Conservation (phyloP, 2,329 filamentous ascomycete genomes). For the Talaromyces sp. region DNA sequence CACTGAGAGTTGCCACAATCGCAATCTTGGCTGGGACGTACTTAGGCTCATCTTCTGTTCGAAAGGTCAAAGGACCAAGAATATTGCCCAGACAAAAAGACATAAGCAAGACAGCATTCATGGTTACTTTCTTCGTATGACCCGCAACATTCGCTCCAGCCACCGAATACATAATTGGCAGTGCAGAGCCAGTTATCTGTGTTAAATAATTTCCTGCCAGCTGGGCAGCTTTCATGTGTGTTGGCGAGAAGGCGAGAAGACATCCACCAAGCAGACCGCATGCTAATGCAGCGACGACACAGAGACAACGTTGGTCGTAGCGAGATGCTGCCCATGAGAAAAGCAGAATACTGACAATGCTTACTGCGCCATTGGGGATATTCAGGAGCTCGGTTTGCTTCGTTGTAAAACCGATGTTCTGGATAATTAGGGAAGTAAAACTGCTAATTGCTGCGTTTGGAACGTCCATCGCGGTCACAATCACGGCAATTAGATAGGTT, state of each 20-base stretch:
- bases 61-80: conserved; percentile 50
- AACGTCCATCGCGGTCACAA: conserved; percentile 39
- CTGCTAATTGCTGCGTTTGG: conserved; percentile 48
- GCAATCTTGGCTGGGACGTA: conserved; percentile 45
- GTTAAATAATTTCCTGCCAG: conserved; percentile 48
- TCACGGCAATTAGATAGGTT: conserved; percentile 44
- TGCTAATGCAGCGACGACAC: conserved; percentile 42
- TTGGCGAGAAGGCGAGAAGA: conserved; percentile 43
- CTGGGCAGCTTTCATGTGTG: conserved; percentile 40
- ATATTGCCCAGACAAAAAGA: conserved; percentile 50
- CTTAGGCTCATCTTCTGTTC: conserved; percentile 45
- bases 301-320: conserved; percentile 44
- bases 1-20: conserved; percentile 37
- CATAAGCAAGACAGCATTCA: conserved; percentile 51
- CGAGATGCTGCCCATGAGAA: conserved; percentile 41
- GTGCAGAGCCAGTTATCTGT: conserved; percentile 41
- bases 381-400: conserved; percentile 48
- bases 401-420: conserved; percentile 47
- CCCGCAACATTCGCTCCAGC: conserved; percentile 51
- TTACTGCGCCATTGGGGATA: conserved; percentile 46
- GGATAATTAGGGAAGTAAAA: conserved; percentile 47
- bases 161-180: conserved; percentile 45
- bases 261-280: conserved; percentile 48
- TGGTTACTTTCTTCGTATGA: conserved; percentile 55
- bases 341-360: conserved; percentile 41